Evolutionary conservation across 257 asterid genomes (phyloP), one percentile per base, ranked within the genome.

Genomic region (Rubia yunnanensis): DNA sequence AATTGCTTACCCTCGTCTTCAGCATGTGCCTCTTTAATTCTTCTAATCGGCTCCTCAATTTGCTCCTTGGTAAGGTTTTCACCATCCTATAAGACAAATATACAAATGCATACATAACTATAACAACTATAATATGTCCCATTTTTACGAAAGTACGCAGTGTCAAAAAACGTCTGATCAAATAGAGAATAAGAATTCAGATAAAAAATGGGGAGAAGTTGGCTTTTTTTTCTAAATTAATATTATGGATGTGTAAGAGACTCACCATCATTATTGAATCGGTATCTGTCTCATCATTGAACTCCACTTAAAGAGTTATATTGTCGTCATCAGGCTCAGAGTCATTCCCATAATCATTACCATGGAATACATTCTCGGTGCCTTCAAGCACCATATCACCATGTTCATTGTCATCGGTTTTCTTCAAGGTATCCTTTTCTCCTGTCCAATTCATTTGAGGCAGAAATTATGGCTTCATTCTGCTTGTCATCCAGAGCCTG

Each of bases 401-500:
- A 63, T 79, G 86, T 71, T 56, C 98, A 63, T 63, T 85, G 26
- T 78, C 95, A 73, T 92, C 92, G 57, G 84, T 92, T 89, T 70
- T 85, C 92, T 87, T 92, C 97, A 71, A 92, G 95, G 64, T 89
- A 94, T 31, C 89, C 91, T 79, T 89, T 92, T 84, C 99, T 87
- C 59, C 79, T 77, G 61, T 83, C 86, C 84, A 92, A 81, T 78
- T 89, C 97, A 53, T 84, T 86, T 56, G 99, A 85, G 27, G 95
- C 92, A 68, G 96, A 79, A 69, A 76, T 79, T 78, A 92, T 81
- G 68, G 89, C 88, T 79, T 92, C n/a, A n/a, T n/a, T n/a, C n/a
- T n/a, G n/a, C n/a, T n/a, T n/a, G n/a, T n/a, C n/a, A n/a, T n/a
- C n/a, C 99, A 92, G 75, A 62, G 96, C 99, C 98, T 92, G 74